A percentile compares a stretch with the other conserved stretches of the same genome.
These are phyloP conservation scores for Sugiyamaella paludigena DNA, from an alignment of 1,139 yeast genomes.

Conservation along the genomic window DNA sequence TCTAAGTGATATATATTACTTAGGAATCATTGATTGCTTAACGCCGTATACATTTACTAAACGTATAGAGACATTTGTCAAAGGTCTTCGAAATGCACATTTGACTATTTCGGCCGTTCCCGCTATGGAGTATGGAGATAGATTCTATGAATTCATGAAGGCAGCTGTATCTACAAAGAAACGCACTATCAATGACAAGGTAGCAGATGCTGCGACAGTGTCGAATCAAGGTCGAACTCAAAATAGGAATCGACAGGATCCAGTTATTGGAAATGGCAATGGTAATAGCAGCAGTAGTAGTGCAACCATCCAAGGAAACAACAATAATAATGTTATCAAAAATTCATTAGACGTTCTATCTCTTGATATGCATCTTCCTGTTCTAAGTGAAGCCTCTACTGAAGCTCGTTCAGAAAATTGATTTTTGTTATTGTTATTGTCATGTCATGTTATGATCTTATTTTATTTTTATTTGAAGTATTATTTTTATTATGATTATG, in stretches of 20 bases:
- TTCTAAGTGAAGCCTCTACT: conserved; percentile 22
- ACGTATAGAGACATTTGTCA: conserved; percentile 80
- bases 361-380: conserved; percentile 22
- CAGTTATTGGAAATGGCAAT: background rate
- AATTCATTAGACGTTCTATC: conserved; percentile 5
- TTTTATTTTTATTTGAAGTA: background rate
- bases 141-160: conserved; percentile 73
- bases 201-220: background rate
- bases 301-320: conserved; percentile 3
- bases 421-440: background rate
- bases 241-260: background rate
- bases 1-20: conserved; percentile 69
- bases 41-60: conserved; percentile 80
- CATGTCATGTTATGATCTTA: background rate
- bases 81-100: conserved; percentile 68
- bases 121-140: conserved; percentile 80
- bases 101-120: conserved; percentile 85
- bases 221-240: background rate
- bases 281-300: background rate
- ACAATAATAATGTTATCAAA: no score
- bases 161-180: conserved; percentile 26
- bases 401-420: conserved; percentile 15
- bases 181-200: background rate
- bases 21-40: conserved; percentile 92
- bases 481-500: background rate